Conservation (phyloP, 768 basidiomycete genomes). For the Agaricus sinodeliciosus region DNA sequence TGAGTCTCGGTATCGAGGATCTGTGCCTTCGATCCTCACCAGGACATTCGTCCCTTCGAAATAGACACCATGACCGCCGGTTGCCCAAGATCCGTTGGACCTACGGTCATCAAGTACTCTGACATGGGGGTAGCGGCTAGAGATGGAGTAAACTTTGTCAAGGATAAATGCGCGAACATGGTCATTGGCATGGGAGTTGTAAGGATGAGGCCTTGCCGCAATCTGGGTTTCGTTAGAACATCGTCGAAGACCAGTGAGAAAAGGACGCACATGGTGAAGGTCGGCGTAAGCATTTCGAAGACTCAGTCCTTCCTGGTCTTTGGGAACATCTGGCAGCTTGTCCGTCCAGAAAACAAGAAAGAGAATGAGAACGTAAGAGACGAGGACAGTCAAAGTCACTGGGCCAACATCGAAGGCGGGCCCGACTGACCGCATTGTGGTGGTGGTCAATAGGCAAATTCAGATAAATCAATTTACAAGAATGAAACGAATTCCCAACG, state of each 20-base stretch:
- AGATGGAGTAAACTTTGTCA: conserved; percentile 41
- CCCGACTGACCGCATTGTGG: conserved; percentile 1
- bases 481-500: too few relatives aligned
- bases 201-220: conserved; percentile 66
- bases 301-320: conserved; percentile 9
- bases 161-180: conserved; percentile 55
- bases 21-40: conserved; percentile 37
- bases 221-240: conserved; percentile 32
- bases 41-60: conserved; percentile 67
- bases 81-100: conserved; percentile 45
- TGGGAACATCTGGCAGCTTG: conserved; percentile 7
- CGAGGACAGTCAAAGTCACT: conserved; percentile 5
- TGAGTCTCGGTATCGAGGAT: conserved; percentile 6
- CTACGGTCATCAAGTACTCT: conserved; percentile 27
- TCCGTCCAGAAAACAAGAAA: conserved; percentile 12
- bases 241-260: neutral
- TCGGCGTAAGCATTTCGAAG: conserved; percentile 10
- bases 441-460: neutral
- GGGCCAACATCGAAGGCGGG: conserved; percentile 6
- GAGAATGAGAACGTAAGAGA: conserved; percentile 8
- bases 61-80: conserved; percentile 29
- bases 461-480: too few relatives aligned
- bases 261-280: conserved; percentile 11
- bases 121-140: conserved; percentile 36
- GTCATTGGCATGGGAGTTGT: conserved; percentile 74